Evolutionary conservation across 2,329 filamentous ascomycete species (phyloP).

Genomic region (Apiospora malaysiana): DNA sequence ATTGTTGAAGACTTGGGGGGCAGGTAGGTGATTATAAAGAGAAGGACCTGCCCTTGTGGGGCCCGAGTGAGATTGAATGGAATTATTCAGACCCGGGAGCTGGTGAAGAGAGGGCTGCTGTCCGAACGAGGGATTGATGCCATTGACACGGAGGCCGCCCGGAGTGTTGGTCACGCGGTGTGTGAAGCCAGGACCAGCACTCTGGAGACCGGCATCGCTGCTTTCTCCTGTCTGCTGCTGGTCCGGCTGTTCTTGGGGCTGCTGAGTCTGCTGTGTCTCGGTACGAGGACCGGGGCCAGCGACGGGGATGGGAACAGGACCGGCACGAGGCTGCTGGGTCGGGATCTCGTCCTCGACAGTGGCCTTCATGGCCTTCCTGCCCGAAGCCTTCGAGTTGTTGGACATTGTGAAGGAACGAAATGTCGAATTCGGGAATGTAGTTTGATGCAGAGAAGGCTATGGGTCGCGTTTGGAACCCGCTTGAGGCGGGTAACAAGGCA

Average conservation of each 20-base stretch:
- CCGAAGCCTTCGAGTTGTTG: neutral
- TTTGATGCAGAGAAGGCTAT: neutral
- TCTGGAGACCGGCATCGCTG: constrained; percentile 26
- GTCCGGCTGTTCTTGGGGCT: neutral
- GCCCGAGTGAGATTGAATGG: neutral
- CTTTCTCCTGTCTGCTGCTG: neutral
- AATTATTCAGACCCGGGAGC: constrained; percentile 23
- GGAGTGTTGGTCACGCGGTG: constrained; percentile 30
- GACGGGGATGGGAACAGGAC: neutral
- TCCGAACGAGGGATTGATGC: constrained; percentile 28
- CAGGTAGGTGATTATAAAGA: neutral
- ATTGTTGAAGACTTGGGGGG: neutral
- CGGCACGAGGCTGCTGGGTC: neutral
- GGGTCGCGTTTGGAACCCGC: neutral
- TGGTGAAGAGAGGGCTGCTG: constrained; percentile 31
- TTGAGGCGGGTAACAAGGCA: neutral
- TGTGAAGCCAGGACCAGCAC: constrained; percentile 29
- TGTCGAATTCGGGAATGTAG: neutral
- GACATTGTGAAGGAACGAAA: constrained; percentile 4
- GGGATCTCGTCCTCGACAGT: constrained; percentile 22
- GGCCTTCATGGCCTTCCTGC: constrained; percentile 23
- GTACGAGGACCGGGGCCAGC: neutral
- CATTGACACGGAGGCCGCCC: constrained; percentile 28
- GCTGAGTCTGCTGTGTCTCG: neutral
- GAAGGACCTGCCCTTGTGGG: neutral